These are phyloP conservation scores for Orychophragmus violaceus DNA, from an alignment of 345 rosid genomes.

Conservation along the genomic window DNA sequence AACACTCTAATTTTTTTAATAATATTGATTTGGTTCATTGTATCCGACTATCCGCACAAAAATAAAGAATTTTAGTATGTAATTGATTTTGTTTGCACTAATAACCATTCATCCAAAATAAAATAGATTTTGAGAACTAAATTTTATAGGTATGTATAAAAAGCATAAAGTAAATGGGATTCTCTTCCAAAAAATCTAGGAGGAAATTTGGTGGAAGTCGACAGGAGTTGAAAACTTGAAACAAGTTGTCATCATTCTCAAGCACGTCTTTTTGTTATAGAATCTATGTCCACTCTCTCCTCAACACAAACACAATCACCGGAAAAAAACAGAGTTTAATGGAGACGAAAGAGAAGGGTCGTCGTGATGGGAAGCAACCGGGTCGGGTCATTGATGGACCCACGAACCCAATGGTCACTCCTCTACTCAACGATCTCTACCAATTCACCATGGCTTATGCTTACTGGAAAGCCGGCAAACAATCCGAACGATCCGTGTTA, in stretches of 20 bases:
- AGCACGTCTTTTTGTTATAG: neutral
- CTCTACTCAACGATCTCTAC: conserved; percentile 91
- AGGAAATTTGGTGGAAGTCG: neutral
- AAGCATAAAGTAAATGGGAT: too few relatives aligned
- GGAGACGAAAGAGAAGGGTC: conserved; percentile 23
- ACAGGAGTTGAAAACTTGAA: neutral
- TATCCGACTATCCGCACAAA: too few relatives aligned
- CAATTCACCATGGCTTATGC: conserved; percentile 99
- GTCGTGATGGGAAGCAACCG: neutral
- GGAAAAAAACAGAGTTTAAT: neutral
- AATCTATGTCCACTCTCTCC: neutral
- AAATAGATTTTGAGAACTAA: too few relatives aligned
- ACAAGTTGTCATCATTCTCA: neutral
- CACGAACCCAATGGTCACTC: conserved; percentile 92
- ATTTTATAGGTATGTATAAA: too few relatives aligned
- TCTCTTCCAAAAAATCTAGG: too few relatives aligned
- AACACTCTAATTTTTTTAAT: too few relatives aligned
- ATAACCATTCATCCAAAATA: too few relatives aligned
- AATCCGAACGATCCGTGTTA: conserved; percentile 69
- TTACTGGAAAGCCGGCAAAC: conserved; percentile 96
- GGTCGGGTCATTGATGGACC: conserved; percentile 51
- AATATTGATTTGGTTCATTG: too few relatives aligned
- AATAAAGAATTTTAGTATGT: too few relatives aligned
- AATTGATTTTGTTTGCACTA: too few relatives aligned
- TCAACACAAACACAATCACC: neutral